Conservation (phyloP, 202 grass and related monocot genomes). For the Eragrostis tef region DNA sequence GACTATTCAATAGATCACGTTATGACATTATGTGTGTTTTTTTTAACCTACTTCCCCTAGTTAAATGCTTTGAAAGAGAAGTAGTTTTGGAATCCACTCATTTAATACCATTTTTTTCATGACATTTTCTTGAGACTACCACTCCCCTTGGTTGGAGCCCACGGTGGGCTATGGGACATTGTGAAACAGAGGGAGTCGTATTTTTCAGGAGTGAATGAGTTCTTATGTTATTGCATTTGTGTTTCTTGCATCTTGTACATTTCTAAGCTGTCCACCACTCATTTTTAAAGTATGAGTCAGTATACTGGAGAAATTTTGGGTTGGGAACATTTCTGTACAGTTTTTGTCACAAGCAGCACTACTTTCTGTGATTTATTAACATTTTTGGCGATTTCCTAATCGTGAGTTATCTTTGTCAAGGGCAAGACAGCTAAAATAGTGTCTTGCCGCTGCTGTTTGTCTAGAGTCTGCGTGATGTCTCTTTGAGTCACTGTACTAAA, state of each 20-base stretch:
- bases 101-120: background rate
- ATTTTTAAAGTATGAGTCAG: too few species aligned
- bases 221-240: background rate
- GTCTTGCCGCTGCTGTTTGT: background rate
- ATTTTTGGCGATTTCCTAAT: background rate
- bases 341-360: background rate
- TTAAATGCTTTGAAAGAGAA: background rate
- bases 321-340: background rate
- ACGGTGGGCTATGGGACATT: background rate
- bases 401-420: constrained; percentile 19
- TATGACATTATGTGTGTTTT: background rate
- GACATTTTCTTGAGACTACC: background rate
- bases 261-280: background rate
- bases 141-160: background rate
- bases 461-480: background rate
- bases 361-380: constrained; percentile 16
- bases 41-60: background rate
- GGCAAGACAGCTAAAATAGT: constrained; percentile 7
- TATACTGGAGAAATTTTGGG: background rate
- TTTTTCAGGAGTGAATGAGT: background rate
- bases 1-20: too few species aligned
- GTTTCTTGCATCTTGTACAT: background rate
- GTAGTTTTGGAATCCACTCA: background rate
- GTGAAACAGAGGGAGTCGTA: background rate
- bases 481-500: constrained; percentile 5